Base-by-base conservation (phyloP, 768 basidiomycete species). In the Naganishia randhawae region DNA sequence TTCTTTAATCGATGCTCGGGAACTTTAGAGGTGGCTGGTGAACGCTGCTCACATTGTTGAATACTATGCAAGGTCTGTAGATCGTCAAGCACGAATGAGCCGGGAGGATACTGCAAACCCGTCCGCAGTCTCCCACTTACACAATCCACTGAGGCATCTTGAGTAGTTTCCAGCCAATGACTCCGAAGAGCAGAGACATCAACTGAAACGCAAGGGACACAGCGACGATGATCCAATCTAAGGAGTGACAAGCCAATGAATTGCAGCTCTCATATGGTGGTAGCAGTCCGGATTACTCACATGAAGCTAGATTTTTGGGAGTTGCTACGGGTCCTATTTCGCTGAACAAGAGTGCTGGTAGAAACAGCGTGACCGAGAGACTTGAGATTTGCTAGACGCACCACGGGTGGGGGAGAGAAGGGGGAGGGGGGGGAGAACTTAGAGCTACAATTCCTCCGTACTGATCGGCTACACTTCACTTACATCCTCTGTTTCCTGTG, bases 311-410 rank as follows among this genome's bases (percentile, higher is more conserved):
- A 51, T 78, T 77, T 19, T 61, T 48, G 57, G 71, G 72, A 11
- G 75, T 75, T 19, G 77, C 74, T n/a, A 75, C 52, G 1, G 78
- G 77, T 0, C 79, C 79, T 27, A 80, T 80, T 69, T 80, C 76
- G 19, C 71, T 72, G 71, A 80, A 80, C 25, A 80, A 70, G 29
- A 80, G 69, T 29, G 71, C 73, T 0, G 79, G 79, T 0, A 80
- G 71, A 64, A 80, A 76, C 45, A 78, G 50, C 13, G 72, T 73
- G 0, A 77, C 77, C 16, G 73, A 77, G 35, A 79, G 67, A 35
- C 57, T 61, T 4, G 57, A 61, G 5, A 61, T 61, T 61, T 61
- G 57, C 57, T 61, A 16, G 5, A 6, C 2, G 4, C 5, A 16
- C 7, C 32, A 8, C 14, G n/a, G n/a, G n/a, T n/a, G n/a, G n/a